phyloP scores from a whole-genome alignment of 83 land plant species.

The Picea abies region DNA sequence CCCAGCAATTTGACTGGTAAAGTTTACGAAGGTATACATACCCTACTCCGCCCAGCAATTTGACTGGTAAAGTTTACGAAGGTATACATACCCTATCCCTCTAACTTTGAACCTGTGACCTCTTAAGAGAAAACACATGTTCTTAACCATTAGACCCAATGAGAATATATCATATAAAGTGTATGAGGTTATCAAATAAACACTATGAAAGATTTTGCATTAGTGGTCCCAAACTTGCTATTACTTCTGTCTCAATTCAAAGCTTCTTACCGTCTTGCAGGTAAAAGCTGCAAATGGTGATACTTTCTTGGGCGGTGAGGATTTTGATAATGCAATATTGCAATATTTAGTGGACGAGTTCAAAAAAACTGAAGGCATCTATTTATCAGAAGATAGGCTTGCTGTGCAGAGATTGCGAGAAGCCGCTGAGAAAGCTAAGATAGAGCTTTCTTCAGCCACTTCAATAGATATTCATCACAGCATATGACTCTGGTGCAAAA shows the following conservation, averaged over 20 bases:
- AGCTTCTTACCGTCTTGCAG: constrained; percentile 19
- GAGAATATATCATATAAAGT: background rate
- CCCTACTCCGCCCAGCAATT: no score
- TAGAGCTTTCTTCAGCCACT: constrained; percentile 24
- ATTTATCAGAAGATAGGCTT: constrained; percentile 22
- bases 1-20: no score
- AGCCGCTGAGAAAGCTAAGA: constrained; percentile 29
- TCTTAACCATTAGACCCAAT: no score
- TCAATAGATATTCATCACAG: constrained; percentile 27
- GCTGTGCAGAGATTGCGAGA: constrained; percentile 27
- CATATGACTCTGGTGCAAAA: constrained; percentile 30
- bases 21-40: no score
- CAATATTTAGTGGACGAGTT: constrained; percentile 23
- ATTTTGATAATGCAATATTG: constrained; percentile 29
- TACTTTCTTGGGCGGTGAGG: no score
- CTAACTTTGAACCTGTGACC: no score
- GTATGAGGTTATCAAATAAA: background rate
- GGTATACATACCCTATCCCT: no score
- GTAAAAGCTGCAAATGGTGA: constrained; percentile 59
- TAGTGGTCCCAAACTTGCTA: background rate
- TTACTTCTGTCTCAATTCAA: background rate
- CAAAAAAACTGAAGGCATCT: constrained; percentile 20
- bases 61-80: no score
- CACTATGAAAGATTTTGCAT: background rate
- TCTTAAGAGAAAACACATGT: no score